A percentile compares a stretch with the other conserved stretches of the same genome.
phyloP scores from a whole-genome alignment of 164 flowering plant genomes.

The Magnolia changhungtana region DNA sequence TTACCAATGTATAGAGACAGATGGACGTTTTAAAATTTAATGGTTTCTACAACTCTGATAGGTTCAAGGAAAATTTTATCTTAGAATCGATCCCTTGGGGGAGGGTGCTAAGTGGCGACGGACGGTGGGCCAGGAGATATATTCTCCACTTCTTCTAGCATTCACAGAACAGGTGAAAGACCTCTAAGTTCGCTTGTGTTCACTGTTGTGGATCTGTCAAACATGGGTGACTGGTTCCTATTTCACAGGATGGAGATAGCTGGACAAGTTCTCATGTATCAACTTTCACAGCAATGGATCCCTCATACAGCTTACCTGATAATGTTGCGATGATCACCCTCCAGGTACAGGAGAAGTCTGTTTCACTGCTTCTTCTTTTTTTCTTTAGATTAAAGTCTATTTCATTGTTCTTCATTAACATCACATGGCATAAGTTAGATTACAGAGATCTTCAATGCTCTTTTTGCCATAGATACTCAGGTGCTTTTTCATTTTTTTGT shows the following conservation, averaged over 20 bases:
- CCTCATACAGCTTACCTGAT: constrained; percentile 70
- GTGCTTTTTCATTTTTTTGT: neutral
- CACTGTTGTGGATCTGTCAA: neutral
- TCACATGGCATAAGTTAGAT: too few species aligned
- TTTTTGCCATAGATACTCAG: neutral
- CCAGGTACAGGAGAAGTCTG: constrained; percentile 41
- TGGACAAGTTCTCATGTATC: constrained; percentile 48
- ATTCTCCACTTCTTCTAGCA: constrained; percentile 88
- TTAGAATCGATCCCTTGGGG: constrained; percentile 77
- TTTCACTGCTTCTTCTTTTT: neutral
- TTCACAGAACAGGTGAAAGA: constrained; percentile 70
- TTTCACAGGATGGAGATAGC: constrained; percentile 55
- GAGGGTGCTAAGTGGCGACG: constrained; percentile 98
- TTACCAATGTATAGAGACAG: neutral
- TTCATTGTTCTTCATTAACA: too few species aligned
- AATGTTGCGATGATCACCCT: constrained; percentile 78
- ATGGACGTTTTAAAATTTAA: neutral
- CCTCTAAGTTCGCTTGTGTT: constrained; percentile 2
- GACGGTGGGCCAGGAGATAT: constrained; percentile 80
- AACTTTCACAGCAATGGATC: constrained; percentile 60
- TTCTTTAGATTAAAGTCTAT: neutral
- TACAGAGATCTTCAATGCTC: neutral
- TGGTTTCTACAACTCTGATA: constrained; percentile 22
- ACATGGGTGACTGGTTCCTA: constrained; percentile 7
- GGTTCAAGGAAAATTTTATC: constrained; percentile 79